A percentile compares a stretch with the other conserved stretches of the same genome.
Conservation (phyloP, 1,139 yeast genomes). For the Wickerhamomyces sp. region DNA sequence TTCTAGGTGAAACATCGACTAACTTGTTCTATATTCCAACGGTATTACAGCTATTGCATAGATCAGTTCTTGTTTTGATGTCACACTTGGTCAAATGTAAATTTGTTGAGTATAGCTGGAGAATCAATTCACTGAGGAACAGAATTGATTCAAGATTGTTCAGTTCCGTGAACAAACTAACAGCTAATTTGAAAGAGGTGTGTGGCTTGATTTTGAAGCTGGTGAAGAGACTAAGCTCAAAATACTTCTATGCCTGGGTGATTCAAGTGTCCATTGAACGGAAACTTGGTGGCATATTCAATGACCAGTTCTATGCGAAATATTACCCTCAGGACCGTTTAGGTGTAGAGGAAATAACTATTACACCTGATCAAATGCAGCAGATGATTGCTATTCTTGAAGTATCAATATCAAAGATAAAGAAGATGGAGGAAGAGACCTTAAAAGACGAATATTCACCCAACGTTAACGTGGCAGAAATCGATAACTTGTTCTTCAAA, state of each 20-base stretch:
- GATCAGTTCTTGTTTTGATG: background rate
- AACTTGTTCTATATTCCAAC: background rate
- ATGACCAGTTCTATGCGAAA: background rate
- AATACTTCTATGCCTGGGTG: background rate
- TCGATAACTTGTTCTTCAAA: background rate
- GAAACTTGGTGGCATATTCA: background rate
- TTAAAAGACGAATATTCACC: background rate
- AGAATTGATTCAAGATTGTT: background rate
- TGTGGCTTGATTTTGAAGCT: background rate
- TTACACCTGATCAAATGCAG: background rate
- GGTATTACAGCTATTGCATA: background rate
- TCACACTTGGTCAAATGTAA: background rate
- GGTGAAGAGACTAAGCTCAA: background rate
- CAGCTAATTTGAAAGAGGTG: background rate
- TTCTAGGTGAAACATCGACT: background rate
- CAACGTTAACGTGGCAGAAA: background rate
- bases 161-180: background rate
- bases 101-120: background rate
- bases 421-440: background rate
- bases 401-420: background rate
- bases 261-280: background rate
- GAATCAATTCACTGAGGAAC: background rate
- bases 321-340: background rate
- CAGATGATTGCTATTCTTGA: background rate
- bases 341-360: background rate